These are phyloP conservation scores for Solanum sejunctum DNA, from an alignment of 257 asterid species.

Conservation along the genomic window DNA sequence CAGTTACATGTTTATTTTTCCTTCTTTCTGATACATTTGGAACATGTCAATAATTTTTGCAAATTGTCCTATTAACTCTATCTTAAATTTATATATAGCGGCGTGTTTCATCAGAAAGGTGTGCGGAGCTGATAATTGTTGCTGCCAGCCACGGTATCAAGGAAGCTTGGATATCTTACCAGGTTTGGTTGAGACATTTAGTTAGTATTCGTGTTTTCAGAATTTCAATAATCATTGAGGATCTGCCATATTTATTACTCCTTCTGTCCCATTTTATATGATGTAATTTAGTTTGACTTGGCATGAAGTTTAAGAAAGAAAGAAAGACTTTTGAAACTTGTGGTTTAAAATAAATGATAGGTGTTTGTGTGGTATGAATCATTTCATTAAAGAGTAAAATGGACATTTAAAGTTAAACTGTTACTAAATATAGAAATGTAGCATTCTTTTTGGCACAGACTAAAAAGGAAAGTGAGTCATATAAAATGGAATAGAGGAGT, in stretches of 20 bases:
- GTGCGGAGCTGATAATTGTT: constrained; percentile 83
- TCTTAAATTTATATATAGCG: constrained; percentile 20
- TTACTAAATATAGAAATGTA: neutral
- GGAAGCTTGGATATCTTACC: constrained; percentile 97
- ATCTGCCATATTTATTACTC: neutral
- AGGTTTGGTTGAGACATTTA: constrained; percentile 27
- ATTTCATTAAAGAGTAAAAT: neutral
- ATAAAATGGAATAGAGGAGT: neutral
- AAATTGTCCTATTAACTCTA: neutral
- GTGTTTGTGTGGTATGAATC: neutral
- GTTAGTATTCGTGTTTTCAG: neutral
- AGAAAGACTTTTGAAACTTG: neutral
- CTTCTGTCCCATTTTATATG: neutral
- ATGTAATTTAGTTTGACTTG: neutral
- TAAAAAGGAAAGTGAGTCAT: neutral
- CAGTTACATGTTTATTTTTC: neutral
- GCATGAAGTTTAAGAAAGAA: neutral
- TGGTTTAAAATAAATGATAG: neutral
- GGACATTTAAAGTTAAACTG: neutral
- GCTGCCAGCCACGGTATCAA: constrained; percentile 95
- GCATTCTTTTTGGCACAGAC: neutral
- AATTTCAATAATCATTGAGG: neutral
- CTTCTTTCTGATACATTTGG: neutral
- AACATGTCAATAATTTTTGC: neutral
- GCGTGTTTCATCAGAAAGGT: constrained; percentile 89